phyloP scores from a whole-genome alignment of 805 yeast genomes.

The Suhomyces canberraensis region DNA sequence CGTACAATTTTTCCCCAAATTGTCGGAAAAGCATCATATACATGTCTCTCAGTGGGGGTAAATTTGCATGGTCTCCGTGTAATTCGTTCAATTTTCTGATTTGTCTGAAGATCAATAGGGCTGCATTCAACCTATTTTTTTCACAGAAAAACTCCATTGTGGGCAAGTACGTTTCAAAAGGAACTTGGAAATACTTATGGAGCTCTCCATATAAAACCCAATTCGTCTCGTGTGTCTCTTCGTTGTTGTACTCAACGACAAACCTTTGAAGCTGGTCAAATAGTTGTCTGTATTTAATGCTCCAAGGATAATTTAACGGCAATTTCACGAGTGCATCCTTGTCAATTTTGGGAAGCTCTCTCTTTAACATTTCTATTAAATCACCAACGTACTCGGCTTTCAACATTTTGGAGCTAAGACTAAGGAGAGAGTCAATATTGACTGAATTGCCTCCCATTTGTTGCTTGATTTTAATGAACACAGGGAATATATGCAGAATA shows the following conservation, averaged over 20 bases:
- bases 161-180: slow-evolving; percentile 57
- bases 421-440: slow-evolving; percentile 27
- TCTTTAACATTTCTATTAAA: slow-evolving; percentile 36
- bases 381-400: slow-evolving; percentile 38
- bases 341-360: slow-evolving; percentile 37
- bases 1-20: slow-evolving; percentile 57
- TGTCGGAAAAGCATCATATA: slow-evolving; percentile 58
- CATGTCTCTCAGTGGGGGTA: slow-evolving; percentile 45
- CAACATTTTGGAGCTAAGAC: slow-evolving; percentile 27
- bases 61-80: slow-evolving; percentile 32
- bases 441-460: slow-evolving; percentile 27
- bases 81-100: slow-evolving; percentile 54
- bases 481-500: slow-evolving; percentile 25
- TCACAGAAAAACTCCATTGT: slow-evolving; percentile 55
- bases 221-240: slow-evolving; percentile 43
- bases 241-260: slow-evolving; percentile 28
- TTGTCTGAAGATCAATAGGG: slow-evolving; percentile 59
- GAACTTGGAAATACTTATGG: slow-evolving; percentile 52
- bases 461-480: slow-evolving; percentile 34
- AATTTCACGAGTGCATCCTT: slow-evolving; percentile 26
- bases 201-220: slow-evolving; percentile 59
- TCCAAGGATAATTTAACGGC: slow-evolving; percentile 23
- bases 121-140: slow-evolving; percentile 55
- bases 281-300: slow-evolving; percentile 23
- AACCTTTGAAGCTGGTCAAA: slow-evolving; percentile 29